Percentiles rank a stretch among this genome's conserved stretches.
phyloP scores from a whole-genome alignment of 169 alveolate species.

The Plasmodium knowlesi region DNA sequence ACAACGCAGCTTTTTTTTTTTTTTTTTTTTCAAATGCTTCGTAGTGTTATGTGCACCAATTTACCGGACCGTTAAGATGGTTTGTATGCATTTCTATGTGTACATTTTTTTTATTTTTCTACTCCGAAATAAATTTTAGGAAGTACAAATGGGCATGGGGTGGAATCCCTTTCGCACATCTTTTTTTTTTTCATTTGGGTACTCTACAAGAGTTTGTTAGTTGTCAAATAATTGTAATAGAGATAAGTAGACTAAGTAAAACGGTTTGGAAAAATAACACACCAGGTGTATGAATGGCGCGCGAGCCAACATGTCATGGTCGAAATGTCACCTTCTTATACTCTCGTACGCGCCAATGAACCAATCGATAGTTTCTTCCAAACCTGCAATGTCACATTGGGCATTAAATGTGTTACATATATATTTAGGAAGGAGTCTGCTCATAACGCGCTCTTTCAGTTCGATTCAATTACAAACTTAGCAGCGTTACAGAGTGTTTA shows the following conservation, averaged over 20 bases:
- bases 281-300: not conserved
- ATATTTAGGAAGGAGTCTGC: not conserved
- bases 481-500: not conserved
- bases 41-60: not conserved
- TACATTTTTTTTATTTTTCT: not conserved
- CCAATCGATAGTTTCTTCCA: conserved; percentile 72
- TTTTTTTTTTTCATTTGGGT: not conserved
- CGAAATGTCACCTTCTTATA: conserved; percentile 34
- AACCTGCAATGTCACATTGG: conserved; percentile 16
- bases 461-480: not conserved
- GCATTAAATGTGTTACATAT: not conserved
- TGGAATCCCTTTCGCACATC: not conserved
- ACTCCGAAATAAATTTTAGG: not conserved
- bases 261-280: not conserved
- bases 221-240: not conserved
- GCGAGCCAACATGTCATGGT: not conserved
- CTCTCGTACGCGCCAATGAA: conserved; percentile 32
- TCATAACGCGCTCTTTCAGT: not conserved
- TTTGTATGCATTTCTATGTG: not conserved
- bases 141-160: not conserved
- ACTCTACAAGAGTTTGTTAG: not conserved
- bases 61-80: not conserved
- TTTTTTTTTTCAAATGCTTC: not conserved
- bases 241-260: not conserved
- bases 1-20: not conserved